phyloP scores from a whole-genome alignment of 495 filamentous ascomycete species.

The Bacidia gigantensis region DNA sequence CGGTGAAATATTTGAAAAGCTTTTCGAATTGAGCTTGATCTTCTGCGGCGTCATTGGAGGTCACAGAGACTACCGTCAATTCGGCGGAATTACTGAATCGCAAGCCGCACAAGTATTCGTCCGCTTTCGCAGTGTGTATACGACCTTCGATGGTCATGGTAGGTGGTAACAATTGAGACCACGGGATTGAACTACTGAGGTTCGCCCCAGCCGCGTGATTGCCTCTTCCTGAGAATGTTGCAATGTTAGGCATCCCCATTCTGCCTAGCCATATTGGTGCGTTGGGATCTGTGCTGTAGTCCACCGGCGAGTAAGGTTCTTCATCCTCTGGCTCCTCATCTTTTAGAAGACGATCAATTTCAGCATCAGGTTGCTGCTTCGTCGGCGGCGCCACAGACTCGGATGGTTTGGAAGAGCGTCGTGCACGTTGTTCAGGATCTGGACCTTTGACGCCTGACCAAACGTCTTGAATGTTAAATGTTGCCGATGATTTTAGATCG shows the following conservation, averaged over 20 bases:
- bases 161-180: slow-evolving; percentile 55
- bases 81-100: slow-evolving; percentile 61
- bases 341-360: slow-evolving; percentile 79
- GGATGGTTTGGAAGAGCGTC: slow-evolving; percentile 30
- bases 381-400: slow-evolving; percentile 23
- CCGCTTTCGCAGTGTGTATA: slow-evolving; percentile 64
- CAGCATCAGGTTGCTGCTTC: slow-evolving; percentile 49
- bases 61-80: slow-evolving; percentile 53
- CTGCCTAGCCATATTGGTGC: slow-evolving; percentile 65
- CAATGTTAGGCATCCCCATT: slow-evolving; percentile 61
- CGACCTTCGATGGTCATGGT: slow-evolving; percentile 66
- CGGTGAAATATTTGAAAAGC: slow-evolving; percentile 66
- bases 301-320: slow-evolving; percentile 72
- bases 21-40: slow-evolving; percentile 45
- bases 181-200: slow-evolving; percentile 44
- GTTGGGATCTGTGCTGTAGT: slow-evolving; percentile 48
- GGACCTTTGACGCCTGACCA: slow-evolving; percentile 52
- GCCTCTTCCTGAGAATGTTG: slow-evolving; percentile 60
- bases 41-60: slow-evolving; percentile 37
- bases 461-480: slow-evolving; percentile 60
- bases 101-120: slow-evolving; percentile 76
- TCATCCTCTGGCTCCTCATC: slow-evolving; percentile 75
- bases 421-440: slow-evolving; percentile 24
- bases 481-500: slow-evolving; percentile 26
- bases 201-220: slow-evolving; percentile 74